These are phyloP conservation scores for Drechslerella coelobrocha DNA, from an alignment of 2,329 filamentous ascomycete genomes.

Conservation along the genomic window DNA sequence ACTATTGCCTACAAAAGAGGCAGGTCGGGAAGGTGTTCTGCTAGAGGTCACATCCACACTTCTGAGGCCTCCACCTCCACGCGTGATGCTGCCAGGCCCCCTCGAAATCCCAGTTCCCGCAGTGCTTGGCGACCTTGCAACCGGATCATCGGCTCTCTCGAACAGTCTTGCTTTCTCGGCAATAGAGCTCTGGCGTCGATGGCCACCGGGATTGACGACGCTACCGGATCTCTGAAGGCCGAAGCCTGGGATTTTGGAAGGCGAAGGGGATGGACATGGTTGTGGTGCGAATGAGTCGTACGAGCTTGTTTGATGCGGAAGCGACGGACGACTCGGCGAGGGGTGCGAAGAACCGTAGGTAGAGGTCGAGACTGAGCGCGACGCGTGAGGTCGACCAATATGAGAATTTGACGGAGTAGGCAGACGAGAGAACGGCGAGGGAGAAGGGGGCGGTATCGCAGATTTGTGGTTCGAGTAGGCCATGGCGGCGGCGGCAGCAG, in stretches of 20 bases:
- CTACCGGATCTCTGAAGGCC: constrained; percentile 30
- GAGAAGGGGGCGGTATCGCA: constrained; percentile 46
- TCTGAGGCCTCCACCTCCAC: no score
- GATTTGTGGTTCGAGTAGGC: constrained; percentile 47
- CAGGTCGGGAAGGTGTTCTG: constrained; percentile 25
- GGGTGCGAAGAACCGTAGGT: constrained; percentile 40
- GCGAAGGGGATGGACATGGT: constrained; percentile 29
- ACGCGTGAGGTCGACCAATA: constrained; percentile 27
- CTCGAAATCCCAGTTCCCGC: constrained; percentile 18
- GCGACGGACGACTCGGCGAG: constrained; percentile 36
- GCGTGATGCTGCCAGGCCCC: constrained; percentile 6
- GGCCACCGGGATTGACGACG: constrained; percentile 21
- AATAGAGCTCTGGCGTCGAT: constrained; percentile 36
- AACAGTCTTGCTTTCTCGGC: constrained; percentile 41
- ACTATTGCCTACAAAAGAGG: constrained; percentile 23
- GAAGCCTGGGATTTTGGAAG: constrained; percentile 29
- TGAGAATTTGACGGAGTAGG: constrained; percentile 40
- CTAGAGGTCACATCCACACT: no score
- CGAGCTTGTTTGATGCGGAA: constrained; percentile 28
- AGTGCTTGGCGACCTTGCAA: constrained; percentile 27
- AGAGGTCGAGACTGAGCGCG: constrained; percentile 33
- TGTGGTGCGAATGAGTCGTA: constrained; percentile 44
- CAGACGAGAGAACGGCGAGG: constrained; percentile 43
- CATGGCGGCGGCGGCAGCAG: no score
- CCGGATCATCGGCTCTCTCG: constrained; percentile 23